phyloP scores from a whole-genome alignment of 345 rosid species.

The Sonneratia alba region DNA sequence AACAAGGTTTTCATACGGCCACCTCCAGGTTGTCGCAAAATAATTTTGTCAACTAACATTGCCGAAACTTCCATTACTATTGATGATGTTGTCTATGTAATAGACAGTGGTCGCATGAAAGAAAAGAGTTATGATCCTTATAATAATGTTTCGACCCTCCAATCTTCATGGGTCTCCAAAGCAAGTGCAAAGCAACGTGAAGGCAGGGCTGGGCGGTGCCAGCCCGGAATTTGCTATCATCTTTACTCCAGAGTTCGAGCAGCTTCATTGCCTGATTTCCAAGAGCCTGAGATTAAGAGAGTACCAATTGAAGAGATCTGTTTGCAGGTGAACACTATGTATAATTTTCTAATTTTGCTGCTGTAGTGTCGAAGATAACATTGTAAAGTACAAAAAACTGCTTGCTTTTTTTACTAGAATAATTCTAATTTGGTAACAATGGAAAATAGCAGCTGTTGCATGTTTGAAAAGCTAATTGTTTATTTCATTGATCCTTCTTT shows the following conservation, averaged over 20 bases:
- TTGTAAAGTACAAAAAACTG: not conserved
- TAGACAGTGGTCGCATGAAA: slow-evolving; percentile 95
- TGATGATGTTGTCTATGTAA: slow-evolving; percentile 92
- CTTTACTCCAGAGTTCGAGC: slow-evolving; percentile 74
- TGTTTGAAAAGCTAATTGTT: not conserved
- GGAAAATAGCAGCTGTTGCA: not conserved
- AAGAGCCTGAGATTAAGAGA: slow-evolving; percentile 86
- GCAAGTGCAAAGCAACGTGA: slow-evolving; percentile 94
- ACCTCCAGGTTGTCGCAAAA: slow-evolving; percentile 76
- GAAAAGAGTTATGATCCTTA: slow-evolving; percentile 94
- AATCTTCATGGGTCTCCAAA: slow-evolving; percentile 84
- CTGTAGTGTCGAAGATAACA: not conserved
- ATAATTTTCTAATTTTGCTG: not conserved
- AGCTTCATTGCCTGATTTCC: slow-evolving; percentile 70
- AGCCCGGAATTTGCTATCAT: slow-evolving; percentile 91
- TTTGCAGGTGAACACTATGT: slow-evolving; percentile 50
- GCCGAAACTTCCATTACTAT: slow-evolving; percentile 89
- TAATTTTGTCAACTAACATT: slow-evolving; percentile 81
- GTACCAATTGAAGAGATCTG: slow-evolving; percentile 93
- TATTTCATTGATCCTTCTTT: slow-evolving; percentile 10
- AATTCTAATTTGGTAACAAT: not conserved
- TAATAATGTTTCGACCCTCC: slow-evolving; percentile 82
- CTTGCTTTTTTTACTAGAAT: not conserved
- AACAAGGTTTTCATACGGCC: slow-evolving; percentile 71
- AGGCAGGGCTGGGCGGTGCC: slow-evolving; percentile 96